phyloP scores from a whole-genome alignment of 1,139 yeast genomes.

The Candida sanyaensis region DNA sequence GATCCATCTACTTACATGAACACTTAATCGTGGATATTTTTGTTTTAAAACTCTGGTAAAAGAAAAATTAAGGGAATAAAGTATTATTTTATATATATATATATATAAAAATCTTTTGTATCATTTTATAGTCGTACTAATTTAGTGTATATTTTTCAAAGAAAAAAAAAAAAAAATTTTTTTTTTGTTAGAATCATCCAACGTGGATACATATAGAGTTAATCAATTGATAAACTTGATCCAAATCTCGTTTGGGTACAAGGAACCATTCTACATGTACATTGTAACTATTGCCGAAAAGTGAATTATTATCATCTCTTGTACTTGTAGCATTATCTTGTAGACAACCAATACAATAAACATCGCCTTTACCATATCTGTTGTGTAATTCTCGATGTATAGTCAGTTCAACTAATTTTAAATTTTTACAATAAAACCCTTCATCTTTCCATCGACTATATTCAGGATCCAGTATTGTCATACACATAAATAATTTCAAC shows the following conservation, averaged over 20 bases:
- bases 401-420: slow-evolving; percentile 38
- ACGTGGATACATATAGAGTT: slow-evolving; percentile 26
- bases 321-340: slow-evolving; percentile 5
- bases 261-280: slow-evolving; percentile 64
- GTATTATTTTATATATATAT: not conserved
- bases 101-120: slow-evolving; percentile 1
- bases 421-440: slow-evolving; percentile 36
- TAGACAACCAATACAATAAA: slow-evolving; percentile 42
- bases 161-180: too few species aligned
- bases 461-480: slow-evolving; percentile 5
- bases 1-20: slow-evolving; percentile 98
- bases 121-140: slow-evolving; percentile 1
- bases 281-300: slow-evolving; percentile 21
- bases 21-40: slow-evolving; percentile 49
- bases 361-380: slow-evolving; percentile 45
- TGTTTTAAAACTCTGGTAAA: not conserved
- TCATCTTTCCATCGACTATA: slow-evolving; percentile 16
- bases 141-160: not conserved
- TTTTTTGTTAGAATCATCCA: slow-evolving; percentile 2
- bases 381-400: slow-evolving; percentile 40
- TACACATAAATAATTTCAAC: slow-evolving; percentile 6
- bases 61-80: not conserved
- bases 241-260: slow-evolving; percentile 46
- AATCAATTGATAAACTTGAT: slow-evolving; percentile 39
- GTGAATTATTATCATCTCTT: slow-evolving; percentile 6